Conservation (phyloP, 169 alveolate species). For the Cryptosporidium tyzzeri region DNA sequence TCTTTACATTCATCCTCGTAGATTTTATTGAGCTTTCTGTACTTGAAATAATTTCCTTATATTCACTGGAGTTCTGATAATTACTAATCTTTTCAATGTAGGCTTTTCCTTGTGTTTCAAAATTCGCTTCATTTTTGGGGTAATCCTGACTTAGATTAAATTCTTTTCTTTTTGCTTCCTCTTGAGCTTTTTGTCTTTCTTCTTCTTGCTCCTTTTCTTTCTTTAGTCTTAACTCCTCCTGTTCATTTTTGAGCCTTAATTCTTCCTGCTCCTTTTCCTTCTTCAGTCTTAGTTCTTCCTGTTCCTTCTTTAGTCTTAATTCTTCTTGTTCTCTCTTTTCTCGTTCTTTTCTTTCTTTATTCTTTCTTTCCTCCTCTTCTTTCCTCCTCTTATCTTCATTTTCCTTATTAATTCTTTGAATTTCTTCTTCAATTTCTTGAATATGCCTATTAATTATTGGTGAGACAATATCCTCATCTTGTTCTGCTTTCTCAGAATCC, state of each 20-base stretch:
- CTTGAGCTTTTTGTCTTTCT: neutral
- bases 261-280: conserved; percentile 8
- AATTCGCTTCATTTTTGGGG: neutral
- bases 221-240: neutral
- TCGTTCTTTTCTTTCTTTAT: neutral
- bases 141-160: neutral
- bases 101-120: neutral
- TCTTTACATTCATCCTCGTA: conserved; percentile 60
- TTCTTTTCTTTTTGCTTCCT: neutral
- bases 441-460: conserved; percentile 30
- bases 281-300: neutral
- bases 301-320: neutral
- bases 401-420: conserved; percentile 21
- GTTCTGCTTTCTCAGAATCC: neutral
- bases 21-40: conserved; percentile 43
- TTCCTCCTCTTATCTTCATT: neutral
- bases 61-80: conserved; percentile 58
- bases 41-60: conserved; percentile 45
- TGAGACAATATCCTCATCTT: conserved; percentile 49
- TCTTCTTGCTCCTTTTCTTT: conserved; percentile 1
- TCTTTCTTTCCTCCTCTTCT: conserved; percentile 47
- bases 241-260: neutral
- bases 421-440: conserved; percentile 33
- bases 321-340: neutral
- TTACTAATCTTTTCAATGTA: conserved; percentile 4